phyloP scores from a whole-genome alignment of 495 filamentous ascomycete species.

The Trichoderma erinaceum region DNA sequence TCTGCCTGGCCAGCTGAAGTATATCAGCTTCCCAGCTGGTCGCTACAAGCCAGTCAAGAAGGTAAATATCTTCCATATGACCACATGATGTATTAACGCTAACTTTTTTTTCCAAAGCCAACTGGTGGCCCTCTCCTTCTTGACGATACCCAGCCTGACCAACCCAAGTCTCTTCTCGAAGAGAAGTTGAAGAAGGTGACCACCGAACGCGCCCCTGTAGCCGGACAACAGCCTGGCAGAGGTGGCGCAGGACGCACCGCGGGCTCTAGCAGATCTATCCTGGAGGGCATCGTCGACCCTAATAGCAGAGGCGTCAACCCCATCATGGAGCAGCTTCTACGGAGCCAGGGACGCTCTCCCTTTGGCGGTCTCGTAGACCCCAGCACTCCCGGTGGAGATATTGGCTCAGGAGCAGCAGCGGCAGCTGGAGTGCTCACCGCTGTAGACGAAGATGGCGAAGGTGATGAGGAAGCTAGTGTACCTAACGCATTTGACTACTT shows the following conservation, averaged over 20 bases:
- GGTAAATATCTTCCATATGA: constrained; percentile 45
- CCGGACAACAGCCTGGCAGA: constrained; percentile 26
- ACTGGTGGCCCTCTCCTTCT: constrained; percentile 91
- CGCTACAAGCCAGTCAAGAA: constrained; percentile 95
- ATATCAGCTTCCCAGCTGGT: constrained; percentile 79
- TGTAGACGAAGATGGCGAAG: constrained; percentile 80
- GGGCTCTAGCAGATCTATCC: constrained; percentile 20
- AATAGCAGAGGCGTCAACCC: constrained; percentile 21
- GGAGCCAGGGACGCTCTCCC: constrained; percentile 23
- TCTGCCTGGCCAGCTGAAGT: constrained; percentile 87
- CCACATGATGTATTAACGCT: not conserved
- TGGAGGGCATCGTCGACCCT: constrained; percentile 18
- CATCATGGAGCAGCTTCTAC: constrained; percentile 26
- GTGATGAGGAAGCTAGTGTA: constrained; percentile 70
- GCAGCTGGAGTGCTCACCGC: constrained; percentile 76
- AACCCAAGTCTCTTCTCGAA: constrained; percentile 73
- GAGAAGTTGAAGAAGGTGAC: constrained; percentile 78
- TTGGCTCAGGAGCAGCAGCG: constrained; percentile 55
- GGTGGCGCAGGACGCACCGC: constrained; percentile 17
- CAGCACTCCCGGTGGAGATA: constrained; percentile 17
- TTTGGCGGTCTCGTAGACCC: constrained; percentile 12
- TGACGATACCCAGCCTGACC: constrained; percentile 73
- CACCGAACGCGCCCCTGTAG: constrained; percentile 54
- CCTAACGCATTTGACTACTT: constrained; percentile 84
- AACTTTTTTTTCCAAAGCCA: constrained; percentile 51